Conservation (phyloP, 495 filamentous ascomycete species). For the Penicillium waksmanii region DNA sequence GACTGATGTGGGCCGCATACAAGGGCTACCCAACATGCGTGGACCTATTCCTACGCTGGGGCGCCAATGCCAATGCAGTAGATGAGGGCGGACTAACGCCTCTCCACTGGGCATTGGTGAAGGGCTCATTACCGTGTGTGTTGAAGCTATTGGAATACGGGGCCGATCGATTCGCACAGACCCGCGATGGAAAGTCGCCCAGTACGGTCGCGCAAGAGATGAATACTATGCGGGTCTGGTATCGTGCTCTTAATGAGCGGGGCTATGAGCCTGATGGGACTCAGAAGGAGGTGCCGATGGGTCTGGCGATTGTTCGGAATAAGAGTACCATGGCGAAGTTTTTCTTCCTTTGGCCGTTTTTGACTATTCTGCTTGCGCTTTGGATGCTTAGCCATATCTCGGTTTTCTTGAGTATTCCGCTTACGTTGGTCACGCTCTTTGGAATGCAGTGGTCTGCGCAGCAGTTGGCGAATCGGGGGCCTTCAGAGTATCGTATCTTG, state of each 20-base stretch:
- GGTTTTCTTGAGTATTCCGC: conserved; percentile 74
- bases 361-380: conserved; percentile 69
- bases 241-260: conserved; percentile 78
- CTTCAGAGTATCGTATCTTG: conserved; percentile 81
- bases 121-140: conserved; percentile 82
- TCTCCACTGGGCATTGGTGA: conserved; percentile 95
- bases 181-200: conserved; percentile 84
- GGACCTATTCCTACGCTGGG: conserved; percentile 92
- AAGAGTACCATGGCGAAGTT: conserved; percentile 81
- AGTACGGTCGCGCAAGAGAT: conserved; percentile 84
- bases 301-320: conserved; percentile 65
- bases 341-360: conserved; percentile 87
- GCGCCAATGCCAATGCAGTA: conserved; percentile 85
- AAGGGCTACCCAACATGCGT: conserved; percentile 92
- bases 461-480: conserved; percentile 77
- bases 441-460: conserved; percentile 77
- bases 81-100: conserved; percentile 93
- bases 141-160: conserved; percentile 94
- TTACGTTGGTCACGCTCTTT: conserved; percentile 66
- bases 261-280: conserved; percentile 83
- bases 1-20: conserved; percentile 98
- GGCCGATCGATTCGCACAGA: conserved; percentile 86
- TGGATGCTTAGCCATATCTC: conserved; percentile 74
- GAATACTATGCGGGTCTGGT: conserved; percentile 81
- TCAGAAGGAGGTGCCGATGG: conserved; percentile 57